phyloP scores from a whole-genome alignment of 129 eudicot species.

The Chrysanthemum lavandulifolium region DNA sequence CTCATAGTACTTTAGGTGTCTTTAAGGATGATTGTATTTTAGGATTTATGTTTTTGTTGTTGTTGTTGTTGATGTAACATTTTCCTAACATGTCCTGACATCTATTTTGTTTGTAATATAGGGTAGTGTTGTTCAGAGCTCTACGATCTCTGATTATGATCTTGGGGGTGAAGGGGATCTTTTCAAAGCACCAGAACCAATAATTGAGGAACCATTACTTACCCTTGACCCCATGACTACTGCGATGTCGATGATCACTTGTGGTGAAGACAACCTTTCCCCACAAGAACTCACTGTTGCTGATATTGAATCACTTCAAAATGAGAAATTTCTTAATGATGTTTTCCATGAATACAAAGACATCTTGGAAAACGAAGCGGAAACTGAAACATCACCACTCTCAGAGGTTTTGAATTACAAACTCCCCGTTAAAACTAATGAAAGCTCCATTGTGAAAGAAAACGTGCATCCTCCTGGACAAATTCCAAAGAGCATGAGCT shows the following conservation, averaged over 20 bases:
- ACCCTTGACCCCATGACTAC: constrained; percentile 53
- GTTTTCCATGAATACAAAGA: constrained; percentile 76
- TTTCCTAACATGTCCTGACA: background rate
- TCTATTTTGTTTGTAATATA: constrained; percentile 13
- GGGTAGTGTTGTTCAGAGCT: constrained; percentile 49
- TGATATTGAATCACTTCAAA: constrained; percentile 60
- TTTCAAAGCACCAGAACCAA: constrained; percentile 74
- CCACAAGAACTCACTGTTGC: constrained; percentile 51
- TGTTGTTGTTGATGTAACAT: background rate
- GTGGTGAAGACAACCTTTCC: constrained; percentile 64
- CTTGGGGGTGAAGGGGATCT: constrained; percentile 93
- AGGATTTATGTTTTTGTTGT: constrained; percentile 12
- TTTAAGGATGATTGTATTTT: no score
- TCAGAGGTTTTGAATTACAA: constrained; percentile 56
- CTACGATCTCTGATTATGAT: constrained; percentile 65
- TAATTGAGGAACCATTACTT: constrained; percentile 60
- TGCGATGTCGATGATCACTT: constrained; percentile 48
- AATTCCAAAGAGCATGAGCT: constrained; percentile 65
- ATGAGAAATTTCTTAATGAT: constrained; percentile 64
- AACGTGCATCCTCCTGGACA: constrained; percentile 44
- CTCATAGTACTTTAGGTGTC: no score
- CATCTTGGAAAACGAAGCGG: constrained; percentile 56
- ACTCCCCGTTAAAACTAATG: constrained; percentile 40
- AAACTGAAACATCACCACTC: constrained; percentile 47
- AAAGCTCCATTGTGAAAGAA: constrained; percentile 34